phyloP scores from a whole-genome alignment of 2,329 filamentous ascomycete genomes.

The Akanthomyces uredinophilus region DNA sequence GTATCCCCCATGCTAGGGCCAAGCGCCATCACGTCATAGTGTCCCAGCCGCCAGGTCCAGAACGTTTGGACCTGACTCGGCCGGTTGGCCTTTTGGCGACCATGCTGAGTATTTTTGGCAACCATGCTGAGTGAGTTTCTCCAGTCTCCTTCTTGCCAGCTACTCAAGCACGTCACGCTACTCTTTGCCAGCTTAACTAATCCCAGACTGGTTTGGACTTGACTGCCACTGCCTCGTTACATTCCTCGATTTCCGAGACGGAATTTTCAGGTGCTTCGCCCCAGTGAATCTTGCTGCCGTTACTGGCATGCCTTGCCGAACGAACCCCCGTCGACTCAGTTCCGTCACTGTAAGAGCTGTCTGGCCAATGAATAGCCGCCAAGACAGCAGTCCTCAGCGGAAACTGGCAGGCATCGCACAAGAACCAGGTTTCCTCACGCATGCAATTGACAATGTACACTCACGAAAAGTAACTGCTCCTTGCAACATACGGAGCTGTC shows the following conservation, averaged over 20 bases:
- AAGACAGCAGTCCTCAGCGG: neutral
- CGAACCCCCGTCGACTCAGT: neutral
- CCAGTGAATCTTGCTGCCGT: neutral
- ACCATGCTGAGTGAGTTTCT: neutral
- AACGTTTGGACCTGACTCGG: constrained; percentile 7
- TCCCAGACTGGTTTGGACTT: neutral
- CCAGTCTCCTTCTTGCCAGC: too few relatives aligned
- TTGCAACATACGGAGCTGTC: too few relatives aligned
- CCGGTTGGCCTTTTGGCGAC: neutral
- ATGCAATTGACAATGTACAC: neutral
- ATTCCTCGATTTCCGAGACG: too few relatives aligned
- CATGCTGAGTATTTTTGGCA: neutral
- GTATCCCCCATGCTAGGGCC: constrained; percentile 3
- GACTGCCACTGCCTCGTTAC: too few relatives aligned
- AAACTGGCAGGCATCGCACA: neutral
- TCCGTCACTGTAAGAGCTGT: neutral
- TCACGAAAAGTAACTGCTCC: neutral
- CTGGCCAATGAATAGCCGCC: neutral
- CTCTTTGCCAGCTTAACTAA: neutral
- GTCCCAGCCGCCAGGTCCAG: constrained; percentile 10
- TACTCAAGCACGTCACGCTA: too few relatives aligned
- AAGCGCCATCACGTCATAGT: constrained; percentile 9
- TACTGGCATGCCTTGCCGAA: neutral
- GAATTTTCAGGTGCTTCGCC: too few relatives aligned
- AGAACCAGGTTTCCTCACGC: neutral